phyloP scores from a whole-genome alignment of 2,329 filamentous ascomycete species.

The Trichoderma breve region DNA sequence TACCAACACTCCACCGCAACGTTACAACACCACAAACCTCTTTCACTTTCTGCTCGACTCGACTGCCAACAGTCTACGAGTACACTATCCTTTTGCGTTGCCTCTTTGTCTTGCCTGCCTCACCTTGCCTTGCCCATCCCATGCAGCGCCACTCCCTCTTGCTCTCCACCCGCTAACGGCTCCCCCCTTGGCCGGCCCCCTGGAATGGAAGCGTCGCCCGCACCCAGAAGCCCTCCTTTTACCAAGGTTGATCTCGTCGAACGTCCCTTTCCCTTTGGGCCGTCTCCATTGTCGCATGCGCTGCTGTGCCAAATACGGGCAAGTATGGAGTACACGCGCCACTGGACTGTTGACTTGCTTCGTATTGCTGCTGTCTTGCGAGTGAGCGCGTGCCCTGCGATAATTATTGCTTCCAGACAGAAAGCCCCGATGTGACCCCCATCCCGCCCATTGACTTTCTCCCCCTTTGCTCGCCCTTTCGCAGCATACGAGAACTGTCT shows the following conservation, averaged over 20 bases:
- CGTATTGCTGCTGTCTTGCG: constrained; percentile 7
- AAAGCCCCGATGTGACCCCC: constrained; percentile 16
- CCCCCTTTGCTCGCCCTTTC: not conserved
- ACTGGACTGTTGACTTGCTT: constrained; percentile 7
- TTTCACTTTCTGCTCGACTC: not conserved
- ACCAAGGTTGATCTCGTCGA: not conserved
- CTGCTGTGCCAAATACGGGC: constrained; percentile 2
- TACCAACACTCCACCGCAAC: constrained; percentile 21
- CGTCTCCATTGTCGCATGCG: constrained; percentile 8
- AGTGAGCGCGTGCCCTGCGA: constrained; percentile 6
- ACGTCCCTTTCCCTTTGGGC: not conserved
- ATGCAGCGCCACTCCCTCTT: constrained; percentile 8
- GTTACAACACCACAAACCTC: constrained; percentile 22
- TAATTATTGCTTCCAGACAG: not conserved
- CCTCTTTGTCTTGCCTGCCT: not conserved
- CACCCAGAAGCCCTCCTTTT: not conserved
- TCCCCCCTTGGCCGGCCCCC: not conserved
- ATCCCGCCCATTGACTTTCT: not conserved
- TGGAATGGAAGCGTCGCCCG: not conserved
- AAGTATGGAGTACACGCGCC: constrained; percentile 2
- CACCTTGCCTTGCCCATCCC: not conserved
- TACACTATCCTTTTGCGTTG: not conserved
- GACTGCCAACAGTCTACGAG: not conserved
- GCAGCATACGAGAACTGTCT: not conserved
- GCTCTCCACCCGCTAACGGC: constrained; percentile 8